phyloP scores from a whole-genome alignment of 352 stramenopile species.

The Albugo laibachii region DNA sequence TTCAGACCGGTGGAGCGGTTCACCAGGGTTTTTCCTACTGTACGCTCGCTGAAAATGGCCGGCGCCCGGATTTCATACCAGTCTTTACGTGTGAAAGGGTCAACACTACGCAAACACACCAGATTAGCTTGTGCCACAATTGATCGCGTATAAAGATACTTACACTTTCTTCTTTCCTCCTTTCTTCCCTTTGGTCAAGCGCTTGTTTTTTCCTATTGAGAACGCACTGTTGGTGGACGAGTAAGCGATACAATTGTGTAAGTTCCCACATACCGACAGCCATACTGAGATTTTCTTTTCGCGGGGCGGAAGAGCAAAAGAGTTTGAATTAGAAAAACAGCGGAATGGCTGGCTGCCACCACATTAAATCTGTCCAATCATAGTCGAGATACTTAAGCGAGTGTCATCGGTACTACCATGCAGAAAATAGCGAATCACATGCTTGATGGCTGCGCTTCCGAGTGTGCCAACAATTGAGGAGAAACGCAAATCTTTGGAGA shows the following conservation, averaged over 20 bases:
- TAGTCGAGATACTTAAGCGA: too few species aligned
- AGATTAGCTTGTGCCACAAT: slow-evolving; percentile 6
- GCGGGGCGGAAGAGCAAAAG: too few species aligned
- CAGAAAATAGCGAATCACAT: too few species aligned
- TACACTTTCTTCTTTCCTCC: slow-evolving; percentile 85
- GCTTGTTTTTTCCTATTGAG: slow-evolving; percentile 76
- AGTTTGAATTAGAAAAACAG: too few species aligned
- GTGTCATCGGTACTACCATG: too few species aligned
- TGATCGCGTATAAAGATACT: slow-evolving; percentile 10
- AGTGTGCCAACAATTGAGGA: slow-evolving; percentile 16
- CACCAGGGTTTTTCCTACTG: slow-evolving; percentile 97
- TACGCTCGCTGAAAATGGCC: slow-evolving; percentile 94
- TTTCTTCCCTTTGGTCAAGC: slow-evolving; percentile 84
- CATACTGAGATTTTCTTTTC: slow-evolving; percentile 7
- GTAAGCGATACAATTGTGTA: background rate
- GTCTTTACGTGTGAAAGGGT: slow-evolving; percentile 98
- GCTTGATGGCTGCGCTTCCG: too few species aligned
- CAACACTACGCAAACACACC: slow-evolving; percentile 37
- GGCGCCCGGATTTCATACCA: slow-evolving; percentile 95
- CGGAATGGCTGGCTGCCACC: too few species aligned
- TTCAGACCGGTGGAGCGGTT: slow-evolving; percentile 92
- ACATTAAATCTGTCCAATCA: too few species aligned
- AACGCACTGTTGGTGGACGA: background rate
- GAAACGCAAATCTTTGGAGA: slow-evolving; percentile 57
- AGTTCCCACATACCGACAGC: slow-evolving; percentile 9